Base-by-base conservation (phyloP, 2,329 filamentous ascomycete genomes). In the Aspergillus uvarum region DNA sequence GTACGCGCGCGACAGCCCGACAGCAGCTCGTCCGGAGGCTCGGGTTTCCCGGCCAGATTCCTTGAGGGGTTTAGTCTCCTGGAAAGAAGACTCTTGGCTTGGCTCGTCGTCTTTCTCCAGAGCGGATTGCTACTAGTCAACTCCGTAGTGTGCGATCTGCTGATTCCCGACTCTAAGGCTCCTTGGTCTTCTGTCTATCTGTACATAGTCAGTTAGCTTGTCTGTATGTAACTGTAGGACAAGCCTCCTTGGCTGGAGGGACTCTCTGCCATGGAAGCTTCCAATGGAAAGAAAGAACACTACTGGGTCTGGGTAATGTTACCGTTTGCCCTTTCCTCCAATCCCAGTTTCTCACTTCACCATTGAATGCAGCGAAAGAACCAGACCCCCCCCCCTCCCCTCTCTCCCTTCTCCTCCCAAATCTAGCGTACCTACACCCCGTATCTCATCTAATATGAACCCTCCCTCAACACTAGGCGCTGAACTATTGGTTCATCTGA, bases 401-500 rank as follows among this genome's bases (percentile, higher is more conserved):
- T n/a, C n/a, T n/a, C n/a, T n/a, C n/a, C n/a, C 8, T 8, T 26
- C 26, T 26, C 26, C 26, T 29, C 26, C 26, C 26, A 29, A 29
- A 29, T 29, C 26, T 29, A 29, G 7, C 26, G 26, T 29, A 29
- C 26, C 26, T 29, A 29, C 26, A 22, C 42, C 21, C 14, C 29
- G 38, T 26, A 47, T 16, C 32, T 16, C 32, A 16, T 16, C 2
- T 47, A 24, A 26, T 3, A 31, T 48, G 12, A 48, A 54, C 21
- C 52, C 52, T 42, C 47, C 38, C n/a, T 31, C 38, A 42, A 54
- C 52, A 54, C 52, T 54, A 54, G 42, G 42, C 42, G 42, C 52
- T 19, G 52, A 42, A 54, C 52, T 54, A 54, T 54, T 54, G 52
- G 52, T 47, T 54, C 52, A 47, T 31, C 52, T 54, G 52, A 54